phyloP scores from a whole-genome alignment of 768 basidiomycete species.

The Pisolithus marmoratus region DNA sequence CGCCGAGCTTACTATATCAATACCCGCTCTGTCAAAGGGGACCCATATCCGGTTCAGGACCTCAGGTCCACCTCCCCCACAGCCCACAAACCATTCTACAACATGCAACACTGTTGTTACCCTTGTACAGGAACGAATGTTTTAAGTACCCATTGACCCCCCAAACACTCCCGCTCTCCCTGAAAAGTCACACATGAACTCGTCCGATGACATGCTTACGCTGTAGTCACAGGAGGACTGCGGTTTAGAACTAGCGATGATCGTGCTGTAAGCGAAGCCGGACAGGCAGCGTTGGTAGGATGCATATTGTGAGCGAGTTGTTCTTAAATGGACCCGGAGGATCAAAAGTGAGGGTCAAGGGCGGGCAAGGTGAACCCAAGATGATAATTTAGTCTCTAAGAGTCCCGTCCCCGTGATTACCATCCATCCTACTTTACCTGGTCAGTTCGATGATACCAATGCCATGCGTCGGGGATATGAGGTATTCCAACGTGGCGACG shows the following conservation, averaged over 20 bases:
- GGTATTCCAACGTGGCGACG: slow-evolving; percentile 80
- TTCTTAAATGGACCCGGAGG: slow-evolving; percentile 43
- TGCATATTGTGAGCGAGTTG: slow-evolving; percentile 86
- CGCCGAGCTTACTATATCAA: too few species aligned
- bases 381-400: slow-evolving; percentile 21
- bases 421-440: slow-evolving; percentile 92
- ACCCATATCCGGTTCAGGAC: slow-evolving; percentile 65
- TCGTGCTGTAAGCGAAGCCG: slow-evolving; percentile 57
- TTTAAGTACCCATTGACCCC: slow-evolving; percentile 94
- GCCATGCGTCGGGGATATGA: slow-evolving; percentile 87
- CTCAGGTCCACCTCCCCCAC: slow-evolving; percentile 17
- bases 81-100: neutral
- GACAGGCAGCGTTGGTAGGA: slow-evolving; percentile 94
- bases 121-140: slow-evolving; percentile 75
- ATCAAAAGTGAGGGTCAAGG: slow-evolving; percentile 15
- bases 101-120: neutral
- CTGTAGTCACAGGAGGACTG: slow-evolving; percentile 73
- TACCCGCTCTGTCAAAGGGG: too few species aligned
- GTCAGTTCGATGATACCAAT: slow-evolving; percentile 93
- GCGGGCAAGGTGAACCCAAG: slow-evolving; percentile 24
- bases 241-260: slow-evolving; percentile 72
- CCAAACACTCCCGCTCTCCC: slow-evolving; percentile 70
- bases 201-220: slow-evolving; percentile 79
- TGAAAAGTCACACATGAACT: slow-evolving; percentile 86
- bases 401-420: slow-evolving; percentile 81